Base-by-base conservation (phyloP, 352 stramenopile species). In the Phytophthora litchii region DNA sequence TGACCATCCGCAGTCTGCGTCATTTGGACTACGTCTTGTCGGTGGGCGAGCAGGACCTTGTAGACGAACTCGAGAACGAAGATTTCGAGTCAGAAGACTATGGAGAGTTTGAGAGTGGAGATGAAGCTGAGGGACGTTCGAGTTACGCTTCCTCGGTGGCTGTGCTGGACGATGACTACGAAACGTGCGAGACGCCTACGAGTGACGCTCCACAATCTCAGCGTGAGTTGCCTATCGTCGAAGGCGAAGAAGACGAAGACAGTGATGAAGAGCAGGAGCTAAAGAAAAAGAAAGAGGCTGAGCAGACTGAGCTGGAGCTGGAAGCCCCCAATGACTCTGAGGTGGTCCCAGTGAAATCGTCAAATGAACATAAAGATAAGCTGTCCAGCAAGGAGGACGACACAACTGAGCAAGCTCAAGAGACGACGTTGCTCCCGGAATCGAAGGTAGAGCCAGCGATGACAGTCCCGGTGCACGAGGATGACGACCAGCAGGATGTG, bases 61-160 rank as follows among this genome's bases (percentile, higher is more conserved):
- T 64, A 21, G 37, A 71, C 12, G 66, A 75, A 23, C 60, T 71
- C 4, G 67, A 72, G 14, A 64, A 61, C 34, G 68, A 76, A 25
- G 66, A 72, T 8, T 35, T 44, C 11, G 49, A 50, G 6, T 50
- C 51, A n/a, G 51, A 65, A 57, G 68, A 61, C 41, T 74, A 69
- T 46, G 38, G 56, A 1, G 65, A 52, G 11, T 62, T 82, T 62
- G 64, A 79, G 55, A 44, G 50, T 57, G 64, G 64, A 42, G 65
- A 79, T 38, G 71, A 73, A 52, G 54, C 23, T 10, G 67, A 68
- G 20, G 43, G 34, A 20, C 71, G 67, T 1, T 63, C 65, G 45
- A 87, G 77, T 54, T 71, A 70, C 40, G 67, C 64, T 13, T 88
- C 78, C 20, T 88, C 78, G 7, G 74, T 88, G 23, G 76, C 78